phyloP scores from a whole-genome alignment of 73 alveolate genomes.

The Tetrahymena thermophila region DNA sequence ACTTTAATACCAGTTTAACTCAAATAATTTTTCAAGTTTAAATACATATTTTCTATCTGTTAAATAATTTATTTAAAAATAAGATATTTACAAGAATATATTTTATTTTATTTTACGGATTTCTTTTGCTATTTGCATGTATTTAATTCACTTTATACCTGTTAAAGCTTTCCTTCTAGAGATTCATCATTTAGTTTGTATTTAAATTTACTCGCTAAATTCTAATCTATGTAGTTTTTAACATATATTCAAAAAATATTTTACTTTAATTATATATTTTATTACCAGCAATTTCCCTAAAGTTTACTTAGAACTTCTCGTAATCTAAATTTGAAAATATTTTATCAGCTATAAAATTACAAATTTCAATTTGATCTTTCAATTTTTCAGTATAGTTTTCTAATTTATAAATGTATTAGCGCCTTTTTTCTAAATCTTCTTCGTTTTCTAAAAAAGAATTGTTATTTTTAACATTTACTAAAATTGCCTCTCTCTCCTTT shows the following conservation, averaged over 20 bases:
- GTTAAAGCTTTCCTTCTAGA: neutral
- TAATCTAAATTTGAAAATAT: neutral
- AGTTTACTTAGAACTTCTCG: neutral
- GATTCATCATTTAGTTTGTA: neutral
- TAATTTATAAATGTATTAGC: neutral
- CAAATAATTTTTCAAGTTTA: neutral
- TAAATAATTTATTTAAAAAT: neutral
- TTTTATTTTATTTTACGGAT: neutral
- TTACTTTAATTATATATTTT: too few relatives aligned
- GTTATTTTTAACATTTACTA: neutral
- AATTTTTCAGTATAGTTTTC: neutral
- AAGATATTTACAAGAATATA: neutral
- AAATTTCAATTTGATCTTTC: neutral
- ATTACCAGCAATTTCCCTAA: neutral
- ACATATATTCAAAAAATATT: neutral
- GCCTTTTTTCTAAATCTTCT: neutral
- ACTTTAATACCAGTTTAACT: neutral
- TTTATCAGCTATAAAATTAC: neutral
- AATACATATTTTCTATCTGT: neutral
- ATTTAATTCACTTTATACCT: neutral
- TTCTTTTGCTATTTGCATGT: neutral
- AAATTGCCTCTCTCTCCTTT: neutral
- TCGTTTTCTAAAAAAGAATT: neutral
- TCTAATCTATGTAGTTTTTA: neutral
- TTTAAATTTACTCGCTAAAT: neutral